A percentile compares a stretch with the other conserved stretches of the same genome.
Conservation (phyloP, 345 rosid species). For the Murraya koenigii region DNA sequence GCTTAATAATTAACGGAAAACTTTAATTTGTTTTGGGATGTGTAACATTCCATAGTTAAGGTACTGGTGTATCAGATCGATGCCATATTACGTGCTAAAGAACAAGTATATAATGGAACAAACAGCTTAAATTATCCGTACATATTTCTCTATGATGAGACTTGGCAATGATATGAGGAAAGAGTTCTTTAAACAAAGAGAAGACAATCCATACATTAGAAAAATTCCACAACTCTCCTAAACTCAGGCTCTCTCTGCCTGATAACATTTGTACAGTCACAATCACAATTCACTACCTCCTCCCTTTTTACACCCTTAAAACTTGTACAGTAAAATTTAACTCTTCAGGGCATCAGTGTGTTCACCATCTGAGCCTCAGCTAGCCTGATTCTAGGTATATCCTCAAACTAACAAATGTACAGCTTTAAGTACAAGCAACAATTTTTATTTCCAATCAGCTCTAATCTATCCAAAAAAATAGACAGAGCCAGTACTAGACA, state of each 20-base stretch:
- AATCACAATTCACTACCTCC: slow-evolving; percentile 27
- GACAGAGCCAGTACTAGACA: slow-evolving; percentile 32
- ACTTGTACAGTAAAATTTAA: slow-evolving; percentile 34
- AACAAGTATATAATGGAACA: neutral
- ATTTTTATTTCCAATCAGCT: slow-evolving; percentile 39
- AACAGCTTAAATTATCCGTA: neutral
- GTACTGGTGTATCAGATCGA: neutral
- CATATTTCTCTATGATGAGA: neutral
- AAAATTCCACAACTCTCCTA: slow-evolving; percentile 31
- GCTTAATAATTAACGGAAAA: neutral
- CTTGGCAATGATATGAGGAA: neutral
- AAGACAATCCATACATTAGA: slow-evolving; percentile 22
- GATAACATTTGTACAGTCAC: slow-evolving; percentile 42
- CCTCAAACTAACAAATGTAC: slow-evolving; percentile 50
- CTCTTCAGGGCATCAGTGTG: slow-evolving; percentile 30
- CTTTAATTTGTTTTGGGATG: neutral
- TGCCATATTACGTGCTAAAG: neutral
- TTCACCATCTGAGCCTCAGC: slow-evolving; percentile 35
- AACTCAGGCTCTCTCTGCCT: slow-evolving; percentile 25
- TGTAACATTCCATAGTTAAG: too few species aligned
- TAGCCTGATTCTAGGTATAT: slow-evolving; percentile 45
- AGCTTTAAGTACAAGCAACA: slow-evolving; percentile 38
- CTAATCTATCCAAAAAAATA: slow-evolving; percentile 32
- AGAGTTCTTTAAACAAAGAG: slow-evolving; percentile 10
- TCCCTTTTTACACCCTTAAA: slow-evolving; percentile 39